Evolutionary conservation across 2,329 filamentous ascomycete genomes (phyloP), one percentile per base, ranked within the genome.

Genomic region (Alternaria sp.): DNA sequence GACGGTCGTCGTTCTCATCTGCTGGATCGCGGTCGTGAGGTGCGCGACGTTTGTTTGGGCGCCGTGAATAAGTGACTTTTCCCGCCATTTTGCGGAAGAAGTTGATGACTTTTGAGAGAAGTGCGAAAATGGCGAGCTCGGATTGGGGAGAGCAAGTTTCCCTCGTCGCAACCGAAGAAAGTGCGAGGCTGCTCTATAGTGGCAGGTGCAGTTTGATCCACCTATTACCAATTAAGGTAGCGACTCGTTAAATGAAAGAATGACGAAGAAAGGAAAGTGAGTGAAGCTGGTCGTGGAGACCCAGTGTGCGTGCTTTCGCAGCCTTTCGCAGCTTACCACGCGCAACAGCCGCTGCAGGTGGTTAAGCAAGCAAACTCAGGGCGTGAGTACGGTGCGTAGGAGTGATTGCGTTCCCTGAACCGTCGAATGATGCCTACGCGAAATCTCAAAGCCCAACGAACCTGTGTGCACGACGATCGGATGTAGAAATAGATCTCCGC

Each of bases 61-160:
- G 32, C 19, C 65, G 64, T 12, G 70, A 73, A 56, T 73, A 73
- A 7, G 70, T 73, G 56, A 63, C 36, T 45, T 65, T 60, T 43
- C 65, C 71, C n/a, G 44, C 57, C 60, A 71, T 71, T 23, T 45
- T 60, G 57, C 50, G 56, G 51, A 54, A 58, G 21, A 52, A 57
- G 26, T 62, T 40, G 51, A 59, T 49, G 23, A 54, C 53, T 50
- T 61, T 64, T 64, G 57, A 44, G 45, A 61, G 44, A 23, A 62
- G 19, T 54, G 59, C 51, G 51, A 46, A 56, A 59, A 63, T 64
- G 61, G 62, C 57, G 59, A 52, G 43, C 59, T 55, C 45, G 32
- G 50, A 15, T n/a, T n/a, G 30, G 49, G 44, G 28, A 32, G 30
- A 44, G 46, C 61, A 23, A 47, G 49, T 13, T 49, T 59, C 30